A percentile compares a stretch with the other conserved stretches of the same genome.
Evolutionary conservation across 164 flowering plant genomes (phyloP).

Genomic region (Platanus orientalis): DNA sequence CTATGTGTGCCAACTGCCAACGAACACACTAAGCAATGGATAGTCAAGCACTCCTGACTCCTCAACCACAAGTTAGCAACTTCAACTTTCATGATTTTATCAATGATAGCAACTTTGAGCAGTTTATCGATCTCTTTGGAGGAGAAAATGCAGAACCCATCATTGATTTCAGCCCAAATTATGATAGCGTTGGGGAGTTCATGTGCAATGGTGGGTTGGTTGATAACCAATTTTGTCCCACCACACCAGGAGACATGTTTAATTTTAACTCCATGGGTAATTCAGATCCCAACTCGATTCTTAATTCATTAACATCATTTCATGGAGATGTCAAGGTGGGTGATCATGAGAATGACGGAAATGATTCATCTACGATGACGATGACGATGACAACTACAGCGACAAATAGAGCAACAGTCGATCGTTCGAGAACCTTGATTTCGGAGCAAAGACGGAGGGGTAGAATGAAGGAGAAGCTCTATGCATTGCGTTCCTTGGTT

Average conservation of each 20-base stretch:
- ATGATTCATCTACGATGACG: conserved; percentile 38
- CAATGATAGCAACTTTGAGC: conserved; percentile 33
- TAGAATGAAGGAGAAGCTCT: conserved; percentile 85
- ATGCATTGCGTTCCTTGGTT: conserved; percentile 72
- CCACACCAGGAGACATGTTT: conserved; percentile 15
- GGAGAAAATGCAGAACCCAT: conserved; percentile 30
- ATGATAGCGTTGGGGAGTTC: conserved; percentile 14
- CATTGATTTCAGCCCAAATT: conserved; percentile 3
- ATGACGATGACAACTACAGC: conserved; percentile 24
- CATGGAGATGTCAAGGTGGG: conserved; percentile 21
- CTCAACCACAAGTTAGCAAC: neutral
- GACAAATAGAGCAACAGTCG: conserved; percentile 26
- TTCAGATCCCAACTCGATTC: conserved; percentile 18
- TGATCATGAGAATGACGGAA: conserved; percentile 32
- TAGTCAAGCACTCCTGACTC: neutral
- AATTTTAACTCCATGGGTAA: conserved; percentile 7
- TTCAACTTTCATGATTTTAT: conserved; percentile 27
- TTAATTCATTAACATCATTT: conserved; percentile 10
- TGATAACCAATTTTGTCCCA: conserved; percentile 16
- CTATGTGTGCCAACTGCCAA: neutral
- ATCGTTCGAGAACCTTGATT: conserved; percentile 57
- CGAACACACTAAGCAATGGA: neutral
- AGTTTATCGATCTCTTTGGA: conserved; percentile 36
- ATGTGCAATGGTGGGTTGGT: conserved; percentile 15
- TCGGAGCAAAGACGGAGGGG: conserved; percentile 74